Evolutionary conservation across 305 asterid species (phyloP).

Genomic region (Ilex paraguariensis): DNA sequence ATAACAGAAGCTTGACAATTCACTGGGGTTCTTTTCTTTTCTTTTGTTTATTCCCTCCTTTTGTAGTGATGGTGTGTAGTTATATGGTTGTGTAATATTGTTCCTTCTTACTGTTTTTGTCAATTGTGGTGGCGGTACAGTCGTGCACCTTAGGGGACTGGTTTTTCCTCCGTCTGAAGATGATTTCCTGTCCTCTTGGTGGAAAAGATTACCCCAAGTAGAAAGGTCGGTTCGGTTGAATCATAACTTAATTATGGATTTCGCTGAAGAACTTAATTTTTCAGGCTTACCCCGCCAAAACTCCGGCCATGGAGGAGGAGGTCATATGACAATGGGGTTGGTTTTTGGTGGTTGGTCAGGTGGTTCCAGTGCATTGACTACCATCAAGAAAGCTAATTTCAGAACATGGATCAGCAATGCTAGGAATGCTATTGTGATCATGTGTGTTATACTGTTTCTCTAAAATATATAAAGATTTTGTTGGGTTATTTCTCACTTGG

Average conservation of each 20-base stretch:
- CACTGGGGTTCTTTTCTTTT: constrained; percentile 11
- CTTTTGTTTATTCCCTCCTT: neutral
- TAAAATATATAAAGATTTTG: constrained; percentile 15
- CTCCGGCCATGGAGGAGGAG: constrained; percentile 2
- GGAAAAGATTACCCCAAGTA: constrained; percentile 4
- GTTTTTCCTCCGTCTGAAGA: constrained; percentile 12
- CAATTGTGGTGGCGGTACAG: constrained; percentile 20
- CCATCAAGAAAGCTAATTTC: constrained; percentile 21
- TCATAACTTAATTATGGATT: too few relatives aligned
- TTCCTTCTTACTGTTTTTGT: constrained; percentile 13
- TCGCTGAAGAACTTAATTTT: neutral
- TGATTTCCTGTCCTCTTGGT: constrained; percentile 1
- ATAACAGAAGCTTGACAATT: constrained; percentile 33
- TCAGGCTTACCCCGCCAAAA: neutral
- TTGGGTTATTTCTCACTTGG: constrained; percentile 5
- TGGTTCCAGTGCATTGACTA: neutral
- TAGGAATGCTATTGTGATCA: constrained; percentile 21
- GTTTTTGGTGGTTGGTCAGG: neutral
- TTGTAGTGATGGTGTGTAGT: constrained; percentile 39
- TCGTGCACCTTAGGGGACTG: constrained; percentile 13
- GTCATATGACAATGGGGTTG: neutral
- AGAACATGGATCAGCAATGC: constrained; percentile 26
- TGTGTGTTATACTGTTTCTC: constrained; percentile 23
- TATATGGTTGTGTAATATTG: constrained; percentile 37
- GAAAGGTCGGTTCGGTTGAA: constrained; percentile 1